Base-by-base conservation (phyloP, 495 filamentous ascomycete genomes). In the Trichoderma parareesei region DNA sequence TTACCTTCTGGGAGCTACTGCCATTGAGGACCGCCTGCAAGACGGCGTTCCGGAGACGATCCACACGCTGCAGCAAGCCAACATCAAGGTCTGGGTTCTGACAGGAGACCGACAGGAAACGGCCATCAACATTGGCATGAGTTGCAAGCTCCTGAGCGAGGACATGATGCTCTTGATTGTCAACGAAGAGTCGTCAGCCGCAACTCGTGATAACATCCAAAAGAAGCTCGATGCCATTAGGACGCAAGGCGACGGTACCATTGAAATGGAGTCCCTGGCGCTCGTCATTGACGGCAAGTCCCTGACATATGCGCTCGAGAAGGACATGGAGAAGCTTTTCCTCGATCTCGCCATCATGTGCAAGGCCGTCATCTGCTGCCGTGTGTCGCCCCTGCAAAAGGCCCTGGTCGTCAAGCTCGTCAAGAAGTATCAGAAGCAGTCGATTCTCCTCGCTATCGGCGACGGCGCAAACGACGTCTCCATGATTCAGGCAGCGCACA, bases 81-180 rank as follows among this genome's bases (percentile, higher is more conserved):
- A 94, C 38, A 98, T 99, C 76, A 99, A 99, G 78, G 87, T 99
- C 57, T 99, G 95, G 94, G 95, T 99, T 27, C 77, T 99, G 73
- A 99, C 95, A 46, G 95, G 95, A 70, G 95, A 99, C 79, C 84
- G 95, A 71, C 95, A 99, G 73, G 95, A 99, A 73, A 99, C 95
- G 60, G 95, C 95, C 61, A 99, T 99, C 79, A 99, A 99, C 71
- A 99, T 99, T 70, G 95, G 95, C 65, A 99, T 99, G 95, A 96
- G 91, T 71, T 99, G 95, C 77, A 98, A 97, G 78, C 82, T 99
- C 35, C 92, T 99, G 57, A 96, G 92, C 60, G 95, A 99, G 74
- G 95, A 99, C 67, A 99, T 99, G 95, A 96, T 93, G 65, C 81
- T 99, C 13, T 79, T 99, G 62, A 96, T 99, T 72, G 82, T 99